These are phyloP conservation scores for Starmerella floris DNA, from an alignment of 805 yeast genomes.

Conservation along the genomic window DNA sequence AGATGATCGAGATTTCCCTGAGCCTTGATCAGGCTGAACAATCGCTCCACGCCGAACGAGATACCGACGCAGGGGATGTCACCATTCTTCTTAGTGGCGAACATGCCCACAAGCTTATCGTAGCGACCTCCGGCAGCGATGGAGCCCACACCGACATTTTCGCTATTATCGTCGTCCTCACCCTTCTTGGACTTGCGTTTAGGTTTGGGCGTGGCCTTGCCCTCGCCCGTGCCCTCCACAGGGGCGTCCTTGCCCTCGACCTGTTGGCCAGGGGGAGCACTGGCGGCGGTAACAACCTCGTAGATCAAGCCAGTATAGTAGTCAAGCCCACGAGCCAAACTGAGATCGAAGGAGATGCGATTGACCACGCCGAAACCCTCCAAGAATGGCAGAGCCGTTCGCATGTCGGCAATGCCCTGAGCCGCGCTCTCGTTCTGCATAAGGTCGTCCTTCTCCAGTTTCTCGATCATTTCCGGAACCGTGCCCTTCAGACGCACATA, in stretches of 20 bases:
- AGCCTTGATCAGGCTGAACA: constrained; percentile 77
- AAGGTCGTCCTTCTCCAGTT: constrained; percentile 48
- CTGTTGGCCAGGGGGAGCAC: constrained; percentile 77
- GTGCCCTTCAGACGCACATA: constrained; percentile 73
- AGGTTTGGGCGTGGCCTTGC: constrained; percentile 18
- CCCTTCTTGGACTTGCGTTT: constrained; percentile 26
- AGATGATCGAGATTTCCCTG: constrained; percentile 52
- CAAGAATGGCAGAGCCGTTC: constrained; percentile 55
- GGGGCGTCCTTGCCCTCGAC: constrained; percentile 50
- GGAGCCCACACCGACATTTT: constrained; percentile 94
- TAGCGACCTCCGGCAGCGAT: constrained; percentile 99
- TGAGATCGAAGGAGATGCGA: constrained; percentile 65
- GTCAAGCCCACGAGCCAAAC: constrained; percentile 93
- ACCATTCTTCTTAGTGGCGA: constrained; percentile 58
- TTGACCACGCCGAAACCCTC: constrained; percentile 65
- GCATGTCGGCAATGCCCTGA: constrained; percentile 72
- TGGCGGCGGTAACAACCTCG: constrained; percentile 88
- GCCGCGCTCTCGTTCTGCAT: constrained; percentile 57
- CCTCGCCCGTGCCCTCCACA: background rate
- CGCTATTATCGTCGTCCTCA: constrained; percentile 84
- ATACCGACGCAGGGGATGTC: constrained; percentile 95
- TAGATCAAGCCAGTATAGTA: constrained; percentile 94
- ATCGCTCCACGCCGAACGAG: constrained; percentile 92
- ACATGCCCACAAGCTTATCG: constrained; percentile 94
- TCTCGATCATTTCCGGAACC: constrained; percentile 33